Conservation (phyloP, 176 grass and related monocot genomes). For the Eremochloa ophiuroides region DNA sequence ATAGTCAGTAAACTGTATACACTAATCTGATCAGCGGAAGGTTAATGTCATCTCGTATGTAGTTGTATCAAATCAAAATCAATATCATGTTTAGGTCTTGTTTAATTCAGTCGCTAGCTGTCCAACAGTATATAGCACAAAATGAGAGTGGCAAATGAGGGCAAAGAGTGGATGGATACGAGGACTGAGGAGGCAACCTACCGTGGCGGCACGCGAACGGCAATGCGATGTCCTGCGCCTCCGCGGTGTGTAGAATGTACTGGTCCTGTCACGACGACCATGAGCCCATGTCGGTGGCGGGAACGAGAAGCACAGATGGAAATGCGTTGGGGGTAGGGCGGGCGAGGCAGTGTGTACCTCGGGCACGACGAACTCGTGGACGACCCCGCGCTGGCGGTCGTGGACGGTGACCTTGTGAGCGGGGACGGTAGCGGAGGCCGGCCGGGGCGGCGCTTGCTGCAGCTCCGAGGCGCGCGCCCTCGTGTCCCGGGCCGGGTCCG, state of each 20-base stretch:
- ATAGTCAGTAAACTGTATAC: no score
- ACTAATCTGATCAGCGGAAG: not conserved
- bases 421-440: conserved; percentile 5
- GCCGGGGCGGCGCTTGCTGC: conserved; percentile 23
- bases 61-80: not conserved
- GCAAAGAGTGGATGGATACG: not conserved
- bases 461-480: conserved; percentile 44
- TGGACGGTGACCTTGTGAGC: conserved; percentile 89
- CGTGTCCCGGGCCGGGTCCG: not conserved
- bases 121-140: not conserved
- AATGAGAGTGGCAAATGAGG: not conserved
- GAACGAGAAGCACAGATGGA: not conserved
- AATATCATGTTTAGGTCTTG: not conserved
- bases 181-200: conserved; percentile 14
- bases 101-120: not conserved
- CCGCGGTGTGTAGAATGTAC: conserved; percentile 91
- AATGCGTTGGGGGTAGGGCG: no score
- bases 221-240: conserved; percentile 72
- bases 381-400: conserved; percentile 70
- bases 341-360: no score
- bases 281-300: not conserved
- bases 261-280: conserved; percentile 61
- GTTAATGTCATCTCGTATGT: not conserved
- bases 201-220: conserved; percentile 96
- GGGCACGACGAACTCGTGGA: conserved; percentile 84